These are phyloP conservation scores for Phytophthora citricola DNA, from an alignment of 352 stramenopile species.

Conservation along the genomic window DNA sequence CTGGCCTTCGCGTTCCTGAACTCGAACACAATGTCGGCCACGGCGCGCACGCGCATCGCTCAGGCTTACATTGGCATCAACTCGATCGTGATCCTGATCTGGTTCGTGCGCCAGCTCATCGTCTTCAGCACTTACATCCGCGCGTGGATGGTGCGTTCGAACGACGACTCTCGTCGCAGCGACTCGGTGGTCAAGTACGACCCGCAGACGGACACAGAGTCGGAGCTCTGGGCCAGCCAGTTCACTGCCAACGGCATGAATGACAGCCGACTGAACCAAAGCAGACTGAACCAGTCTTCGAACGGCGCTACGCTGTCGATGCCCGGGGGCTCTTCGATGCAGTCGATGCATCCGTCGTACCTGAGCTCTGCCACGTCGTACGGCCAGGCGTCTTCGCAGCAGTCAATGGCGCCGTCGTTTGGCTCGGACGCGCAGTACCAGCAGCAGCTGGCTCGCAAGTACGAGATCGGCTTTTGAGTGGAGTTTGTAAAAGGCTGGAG, in stretches of 20 bases:
- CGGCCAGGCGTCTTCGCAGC: conserved; percentile 19
- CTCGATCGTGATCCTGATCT: conserved; percentile 60
- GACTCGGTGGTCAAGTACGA: conserved; percentile 39
- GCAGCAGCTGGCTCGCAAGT: conserved; percentile 11
- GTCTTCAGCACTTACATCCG: conserved; percentile 66
- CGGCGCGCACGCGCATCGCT: conserved; percentile 42
- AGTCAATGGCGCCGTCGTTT: conserved; percentile 17
- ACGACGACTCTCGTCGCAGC: conserved; percentile 33
- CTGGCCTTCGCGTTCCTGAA: conserved; percentile 68
- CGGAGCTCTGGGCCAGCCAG: conserved; percentile 53
- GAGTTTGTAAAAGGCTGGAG: background rate
- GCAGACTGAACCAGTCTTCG: conserved; percentile 18
- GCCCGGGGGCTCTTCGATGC: conserved; percentile 14
- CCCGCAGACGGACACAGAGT: conserved; percentile 43
- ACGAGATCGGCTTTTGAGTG: conserved; percentile 3
- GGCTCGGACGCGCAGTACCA: conserved; percentile 7
- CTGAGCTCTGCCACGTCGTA: conserved; percentile 16
- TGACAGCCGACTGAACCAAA: background rate
- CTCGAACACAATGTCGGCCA: conserved; percentile 50
- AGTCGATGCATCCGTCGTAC: conserved; percentile 15
- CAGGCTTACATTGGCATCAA: conserved; percentile 74
- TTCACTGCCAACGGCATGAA: conserved; percentile 21
- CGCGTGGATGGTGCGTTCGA: conserved; percentile 58
- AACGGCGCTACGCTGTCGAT: conserved; percentile 10
- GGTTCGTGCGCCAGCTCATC: conserved; percentile 65